Percentiles rank a stretch among this genome's conserved stretches.
Evolutionary conservation across 352 stramenopile genomes (phyloP).

Genomic region (Phytophthora quininea): DNA sequence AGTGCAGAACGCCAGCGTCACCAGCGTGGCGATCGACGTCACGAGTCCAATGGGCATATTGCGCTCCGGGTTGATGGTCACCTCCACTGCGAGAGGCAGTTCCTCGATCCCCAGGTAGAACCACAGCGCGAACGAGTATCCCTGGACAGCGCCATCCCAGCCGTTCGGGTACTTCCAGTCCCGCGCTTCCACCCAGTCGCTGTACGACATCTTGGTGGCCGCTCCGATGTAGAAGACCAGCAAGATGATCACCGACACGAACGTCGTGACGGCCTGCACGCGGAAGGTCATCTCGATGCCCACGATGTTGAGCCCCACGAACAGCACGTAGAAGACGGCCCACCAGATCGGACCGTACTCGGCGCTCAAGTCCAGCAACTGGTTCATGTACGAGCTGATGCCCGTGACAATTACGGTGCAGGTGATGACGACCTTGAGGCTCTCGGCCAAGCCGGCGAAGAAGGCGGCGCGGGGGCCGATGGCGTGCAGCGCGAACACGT

Average conservation of each 20-base stretch:
- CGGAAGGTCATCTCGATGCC: constrained; percentile 72
- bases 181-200: constrained; percentile 47
- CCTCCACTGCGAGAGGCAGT: constrained; percentile 64
- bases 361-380: constrained; percentile 48
- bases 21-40: constrained; percentile 60
- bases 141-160: constrained; percentile 55
- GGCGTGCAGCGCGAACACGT: constrained; percentile 69
- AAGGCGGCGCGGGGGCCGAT: constrained; percentile 59
- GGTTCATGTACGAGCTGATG: constrained; percentile 74
- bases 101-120: constrained; percentile 79
- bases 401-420: constrained; percentile 64
- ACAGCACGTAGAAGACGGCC: constrained; percentile 66
- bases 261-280: constrained; percentile 60
- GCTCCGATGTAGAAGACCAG: constrained; percentile 73
- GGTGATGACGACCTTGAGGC: constrained; percentile 74
- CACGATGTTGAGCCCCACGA: constrained; percentile 63
- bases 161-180: constrained; percentile 59
- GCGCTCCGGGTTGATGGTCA: constrained; percentile 63
- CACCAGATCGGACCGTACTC: constrained; percentile 60
- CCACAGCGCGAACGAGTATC: constrained; percentile 72
- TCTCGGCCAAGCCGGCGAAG: constrained; percentile 68
- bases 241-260: constrained; percentile 61
- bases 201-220: constrained; percentile 63
- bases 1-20: constrained; percentile 60
- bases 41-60: constrained; percentile 68